phyloP scores from a whole-genome alignment of 139 green algal species.

The Deuterostichococcus epilithicus region DNA sequence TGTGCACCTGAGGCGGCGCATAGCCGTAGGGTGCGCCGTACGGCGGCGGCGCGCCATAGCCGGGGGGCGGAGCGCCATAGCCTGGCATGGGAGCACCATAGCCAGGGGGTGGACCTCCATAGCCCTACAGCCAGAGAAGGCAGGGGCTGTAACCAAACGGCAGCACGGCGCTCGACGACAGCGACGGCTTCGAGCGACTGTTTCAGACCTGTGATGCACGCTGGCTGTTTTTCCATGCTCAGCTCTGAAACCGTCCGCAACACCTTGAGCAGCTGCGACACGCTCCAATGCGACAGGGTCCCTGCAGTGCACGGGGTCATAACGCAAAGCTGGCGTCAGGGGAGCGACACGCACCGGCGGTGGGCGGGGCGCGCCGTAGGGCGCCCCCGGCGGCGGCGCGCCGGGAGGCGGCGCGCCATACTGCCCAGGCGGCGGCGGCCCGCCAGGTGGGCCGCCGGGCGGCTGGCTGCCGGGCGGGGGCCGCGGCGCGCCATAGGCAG shows the following conservation, averaged over 20 bases:
- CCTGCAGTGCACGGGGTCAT: too few relatives aligned
- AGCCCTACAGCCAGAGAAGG: conserved; percentile 2
- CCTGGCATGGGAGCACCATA: neutral
- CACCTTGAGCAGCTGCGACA: too few relatives aligned
- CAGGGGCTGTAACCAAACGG: neutral
- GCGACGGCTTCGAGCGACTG: neutral
- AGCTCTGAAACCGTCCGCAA: neutral
- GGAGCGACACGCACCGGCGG: neutral
- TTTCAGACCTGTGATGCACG: neutral
- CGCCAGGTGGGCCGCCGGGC: conserved; percentile 13
- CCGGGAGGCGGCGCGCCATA: neutral
- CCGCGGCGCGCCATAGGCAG: conserved; percentile 9
- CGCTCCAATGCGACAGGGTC: too few relatives aligned
- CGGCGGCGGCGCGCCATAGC: conserved; percentile 7
- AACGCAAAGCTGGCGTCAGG: too few relatives aligned
- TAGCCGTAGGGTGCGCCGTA: too few relatives aligned
- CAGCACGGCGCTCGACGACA: neutral
- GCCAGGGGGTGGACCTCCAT: neutral
- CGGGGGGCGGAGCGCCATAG: conserved; percentile 7
- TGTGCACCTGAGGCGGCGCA: too few relatives aligned
- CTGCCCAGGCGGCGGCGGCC: neutral
- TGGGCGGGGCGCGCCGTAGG: neutral
- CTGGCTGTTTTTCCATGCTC: neutral
- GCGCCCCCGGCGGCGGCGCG: neutral
- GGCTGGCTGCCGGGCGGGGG: too few relatives aligned